Percentiles rank a stretch among this genome's conserved stretches.
These are phyloP conservation scores for Spiraea crenata DNA, from an alignment of 331 rosid genomes.

Conservation along the genomic window DNA sequence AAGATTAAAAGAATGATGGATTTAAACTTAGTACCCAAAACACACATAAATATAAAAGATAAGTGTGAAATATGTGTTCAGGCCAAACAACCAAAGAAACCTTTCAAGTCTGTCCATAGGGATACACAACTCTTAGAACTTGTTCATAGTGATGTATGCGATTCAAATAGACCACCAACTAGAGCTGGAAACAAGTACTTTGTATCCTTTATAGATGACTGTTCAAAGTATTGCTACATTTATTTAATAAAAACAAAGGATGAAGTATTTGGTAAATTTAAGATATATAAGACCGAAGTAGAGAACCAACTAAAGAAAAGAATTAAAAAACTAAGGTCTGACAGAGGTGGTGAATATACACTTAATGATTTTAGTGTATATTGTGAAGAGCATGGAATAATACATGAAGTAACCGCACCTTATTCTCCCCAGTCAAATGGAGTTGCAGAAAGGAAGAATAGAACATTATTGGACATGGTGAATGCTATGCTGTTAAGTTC, in stretches of 20 bases:
- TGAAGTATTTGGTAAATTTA: background rate
- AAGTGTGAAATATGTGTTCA: too few relatives aligned
- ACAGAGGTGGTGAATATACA: background rate
- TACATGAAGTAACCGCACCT: background rate
- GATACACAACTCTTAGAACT: background rate
- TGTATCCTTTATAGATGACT: slow-evolving; percentile 5
- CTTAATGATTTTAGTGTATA: background rate
- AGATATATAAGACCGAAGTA: background rate
- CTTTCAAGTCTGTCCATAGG: background rate
- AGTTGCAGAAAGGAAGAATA: background rate
- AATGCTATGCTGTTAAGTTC: background rate
- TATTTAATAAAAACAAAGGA: background rate
- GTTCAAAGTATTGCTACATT: background rate
- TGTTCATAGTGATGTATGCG: too few relatives aligned
- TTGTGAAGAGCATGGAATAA: slow-evolving; percentile 1
- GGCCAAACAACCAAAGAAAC: too few relatives aligned
- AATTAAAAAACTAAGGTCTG: background rate
- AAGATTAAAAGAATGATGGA: background rate
- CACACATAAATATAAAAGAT: too few relatives aligned
- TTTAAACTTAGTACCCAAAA: background rate
- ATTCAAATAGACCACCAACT: too few relatives aligned
- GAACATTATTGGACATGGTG: background rate
- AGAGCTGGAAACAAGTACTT: too few relatives aligned
- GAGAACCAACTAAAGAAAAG: slow-evolving; percentile 5
- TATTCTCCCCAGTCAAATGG: slow-evolving; percentile 4